A percentile compares a stretch with the other conserved stretches of the same genome.
Conservation (phyloP, 192 early-diverging fungal species). For the Anaeromyces robustus region DNA sequence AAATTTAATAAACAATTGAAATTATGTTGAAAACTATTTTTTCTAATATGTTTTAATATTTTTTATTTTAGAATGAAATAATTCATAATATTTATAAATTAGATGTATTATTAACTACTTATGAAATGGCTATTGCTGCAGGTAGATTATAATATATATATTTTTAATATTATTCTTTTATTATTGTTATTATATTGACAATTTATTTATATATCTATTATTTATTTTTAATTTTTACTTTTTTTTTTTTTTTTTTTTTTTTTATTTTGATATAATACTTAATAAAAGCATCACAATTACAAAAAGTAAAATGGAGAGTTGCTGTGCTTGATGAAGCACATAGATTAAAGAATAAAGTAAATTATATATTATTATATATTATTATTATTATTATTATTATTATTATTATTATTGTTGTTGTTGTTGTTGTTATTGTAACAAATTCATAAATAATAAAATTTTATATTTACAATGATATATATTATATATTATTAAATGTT, state of each 20-base stretch:
- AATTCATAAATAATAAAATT: too few relatives aligned
- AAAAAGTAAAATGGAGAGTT: constrained; percentile 52
- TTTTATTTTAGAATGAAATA: constrained; percentile 16
- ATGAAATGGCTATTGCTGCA: constrained; percentile 37
- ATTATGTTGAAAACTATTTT: too few relatives aligned
- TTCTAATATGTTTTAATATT: too few relatives aligned
- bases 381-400: too few relatives aligned
- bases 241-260: background rate
- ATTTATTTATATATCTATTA: too few relatives aligned
- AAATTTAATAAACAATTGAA: too few relatives aligned
- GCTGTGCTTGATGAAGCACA: constrained; percentile 77
- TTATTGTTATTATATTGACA: background rate
- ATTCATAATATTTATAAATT: constrained; percentile 20
- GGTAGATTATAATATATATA: too few relatives aligned
- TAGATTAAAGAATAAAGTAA: constrained; percentile 61
- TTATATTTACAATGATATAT: too few relatives aligned
- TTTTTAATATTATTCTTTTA: too few relatives aligned
- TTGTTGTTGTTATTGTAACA: too few relatives aligned
- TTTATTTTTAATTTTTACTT: background rate
- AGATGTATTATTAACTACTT: constrained; percentile 39
- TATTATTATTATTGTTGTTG: too few relatives aligned
- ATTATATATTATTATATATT: background rate
- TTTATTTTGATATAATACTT: background rate
- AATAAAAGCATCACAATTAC: constrained; percentile 36
- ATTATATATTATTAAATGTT: background rate